Conservation (phyloP, 305 asterid species). For the Solanum hybrid region DNA sequence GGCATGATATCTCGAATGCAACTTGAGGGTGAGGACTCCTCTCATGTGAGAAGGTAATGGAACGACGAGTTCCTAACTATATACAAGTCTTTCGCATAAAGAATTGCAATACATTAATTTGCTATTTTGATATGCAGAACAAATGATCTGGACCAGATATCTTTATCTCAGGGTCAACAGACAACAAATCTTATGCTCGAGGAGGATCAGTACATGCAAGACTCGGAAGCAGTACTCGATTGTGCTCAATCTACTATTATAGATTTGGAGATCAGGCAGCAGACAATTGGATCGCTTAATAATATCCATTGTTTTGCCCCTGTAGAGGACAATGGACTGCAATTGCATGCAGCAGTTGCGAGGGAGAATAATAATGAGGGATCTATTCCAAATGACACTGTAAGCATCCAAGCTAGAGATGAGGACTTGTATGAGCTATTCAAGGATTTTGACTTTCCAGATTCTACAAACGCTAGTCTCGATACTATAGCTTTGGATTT, state of each 20-base stretch:
- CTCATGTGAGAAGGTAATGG: slow-evolving; percentile 9
- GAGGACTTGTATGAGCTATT: neutral
- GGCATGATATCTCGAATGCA: slow-evolving; percentile 4
- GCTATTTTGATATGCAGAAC: neutral
- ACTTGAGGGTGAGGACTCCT: neutral
- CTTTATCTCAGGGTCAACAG: neutral
- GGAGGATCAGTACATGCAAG: slow-evolving; percentile 1
- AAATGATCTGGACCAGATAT: neutral
- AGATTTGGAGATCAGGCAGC: neutral
- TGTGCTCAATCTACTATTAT: neutral
- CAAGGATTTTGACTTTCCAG: neutral
- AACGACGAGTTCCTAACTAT: neutral
- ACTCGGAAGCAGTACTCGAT: neutral
- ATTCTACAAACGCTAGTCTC: neutral
- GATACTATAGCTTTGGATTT: neutral
- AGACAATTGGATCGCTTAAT: neutral
- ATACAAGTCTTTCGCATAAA: neutral
- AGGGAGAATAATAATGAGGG: neutral
- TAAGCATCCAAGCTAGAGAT: neutral
- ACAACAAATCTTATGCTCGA: neutral
- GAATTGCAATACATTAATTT: neutral
- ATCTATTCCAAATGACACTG: neutral
- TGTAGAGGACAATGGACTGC: neutral
- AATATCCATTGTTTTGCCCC: neutral
- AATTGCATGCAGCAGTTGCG: neutral